Evolutionary conservation across 2,329 filamentous ascomycete genomes (phyloP), one percentile per base, ranked within the genome.

Genomic region (Paramyrothecium sp.): DNA sequence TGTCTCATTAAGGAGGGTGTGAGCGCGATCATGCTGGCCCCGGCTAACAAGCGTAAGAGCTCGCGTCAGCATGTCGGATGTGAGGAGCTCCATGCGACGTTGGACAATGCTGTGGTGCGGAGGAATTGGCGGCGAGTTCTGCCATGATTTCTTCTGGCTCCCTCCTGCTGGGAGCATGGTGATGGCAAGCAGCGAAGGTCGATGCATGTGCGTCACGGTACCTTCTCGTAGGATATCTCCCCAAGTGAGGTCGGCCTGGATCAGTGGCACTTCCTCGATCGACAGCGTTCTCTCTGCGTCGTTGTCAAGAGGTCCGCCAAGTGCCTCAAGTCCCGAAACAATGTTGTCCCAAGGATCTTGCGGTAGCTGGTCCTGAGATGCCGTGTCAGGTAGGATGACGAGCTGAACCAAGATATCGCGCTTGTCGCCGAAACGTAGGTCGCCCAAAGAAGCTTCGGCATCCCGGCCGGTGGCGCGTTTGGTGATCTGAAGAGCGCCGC

Each of bases 341-440:
- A 99, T 94, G 53, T 91, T 95, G 74, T 98, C 95, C 95, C 95
- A 99, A 0, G 93, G 89, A 69, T 99, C 95, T 68, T 97, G 91
- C 7, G 93, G 93, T 46, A 96, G 81, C 66, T 91, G 87, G 61
- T 99, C 95, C 59, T 92, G 90, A 0, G 85, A 85, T 1, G 89
- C 82, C 60, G 85, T 95, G 71, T 99, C 95, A 0, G 95, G 92
- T 34, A 91, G 81, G 63, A 99, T 97, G 30, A 93, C 91, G 7
- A 99, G 83, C 73, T 99, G 95, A 3, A 99, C 93, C 4, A 99
- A 82, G 58, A 99, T 89, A 71, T 98, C 95, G 71, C 82, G 75
- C 81, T 98, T 99, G 73, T 99, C 95, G 38, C 95, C 95, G 69
- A 98, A 98, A 51, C 93, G 86, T 54, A 99, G 79, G 73, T 99